Evolutionary conservation across 306 rosid genomes (phyloP), one percentile per base, ranked within the genome.

Genomic region (Trifolium dubium): DNA sequence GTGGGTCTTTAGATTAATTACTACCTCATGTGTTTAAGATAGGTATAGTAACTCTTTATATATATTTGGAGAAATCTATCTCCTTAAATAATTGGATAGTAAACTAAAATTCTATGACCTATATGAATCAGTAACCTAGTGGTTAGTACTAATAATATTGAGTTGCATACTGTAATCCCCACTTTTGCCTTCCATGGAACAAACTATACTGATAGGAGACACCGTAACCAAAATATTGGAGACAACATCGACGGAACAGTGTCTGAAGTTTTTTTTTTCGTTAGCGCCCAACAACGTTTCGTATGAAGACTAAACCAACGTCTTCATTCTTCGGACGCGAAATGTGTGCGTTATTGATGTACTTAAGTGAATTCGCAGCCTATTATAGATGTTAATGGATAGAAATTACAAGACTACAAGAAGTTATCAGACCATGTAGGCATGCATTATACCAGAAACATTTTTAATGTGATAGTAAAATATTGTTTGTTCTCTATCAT

Each of bases 181-280:
- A 23, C 40, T 73, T 69, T 69, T 19, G 40, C 58, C 67, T 44
- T 35, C 44, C 17, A 44, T 62, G 44, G 44, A 75, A 61, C 62
- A 73, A 44, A 50, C 61, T 19, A 5, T 23, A 5, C 34, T 55
- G 32, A 12, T 19, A 49, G 91, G 91, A 69, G 89, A 71, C 77
- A 68, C 49, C 5, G 79, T 85, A 66, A 67, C 13, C 28, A 80
- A 83, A 62, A 75, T 39, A n/a, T 65, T 60, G 93, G 86, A 81
- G 85, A 86, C 73, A 40, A 61, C 73, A 66, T 83, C 51, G 67
- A 58, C 31, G 94, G 85, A 28, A 85, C 73, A 29, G 80, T 85
- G 69, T 63, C 79, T 8, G 86, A 85, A 80, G 85, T 86, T 75
- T 91, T 91, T 50, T 73, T 79, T 89, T 64, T 72, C 73, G 64